These are phyloP conservation scores for Gossypium gossypioides DNA, from an alignment of 441 rosid genomes.

Conservation along the genomic window DNA sequence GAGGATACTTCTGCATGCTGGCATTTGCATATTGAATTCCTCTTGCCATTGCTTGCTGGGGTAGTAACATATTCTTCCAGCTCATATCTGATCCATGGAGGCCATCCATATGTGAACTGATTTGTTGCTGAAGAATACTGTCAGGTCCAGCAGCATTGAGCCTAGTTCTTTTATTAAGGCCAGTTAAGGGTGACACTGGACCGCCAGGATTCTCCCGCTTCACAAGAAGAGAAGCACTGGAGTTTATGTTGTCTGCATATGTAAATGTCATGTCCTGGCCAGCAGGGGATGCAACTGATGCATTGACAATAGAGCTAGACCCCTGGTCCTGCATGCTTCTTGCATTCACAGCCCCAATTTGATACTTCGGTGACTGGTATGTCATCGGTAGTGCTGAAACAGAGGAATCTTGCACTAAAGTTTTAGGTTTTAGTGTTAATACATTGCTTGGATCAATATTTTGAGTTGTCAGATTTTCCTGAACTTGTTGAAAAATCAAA, in stretches of 20 bases:
- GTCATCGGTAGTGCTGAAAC: constrained; percentile 40
- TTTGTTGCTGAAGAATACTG: constrained; percentile 57
- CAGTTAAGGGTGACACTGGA: constrained; percentile 53
- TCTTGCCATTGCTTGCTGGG: constrained; percentile 53
- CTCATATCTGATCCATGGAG: constrained; percentile 56
- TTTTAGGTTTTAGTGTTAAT: constrained; percentile 42
- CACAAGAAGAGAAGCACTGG: constrained; percentile 41
- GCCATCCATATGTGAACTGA: constrained; percentile 46
- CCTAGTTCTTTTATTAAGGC: constrained; percentile 58
- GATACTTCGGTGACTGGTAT: constrained; percentile 53
- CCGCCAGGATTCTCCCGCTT: constrained; percentile 75
- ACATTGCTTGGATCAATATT: constrained; percentile 41
- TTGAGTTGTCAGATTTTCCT: constrained; percentile 46
- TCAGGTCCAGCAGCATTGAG: constrained; percentile 39
- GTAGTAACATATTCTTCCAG: constrained; percentile 54
- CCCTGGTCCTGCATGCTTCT: constrained; percentile 62
- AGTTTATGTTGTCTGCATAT: constrained; percentile 44
- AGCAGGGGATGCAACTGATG: constrained; percentile 46
- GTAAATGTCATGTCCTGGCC: constrained; percentile 63
- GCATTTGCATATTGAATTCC: constrained; percentile 54
- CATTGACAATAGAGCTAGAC: constrained; percentile 32
- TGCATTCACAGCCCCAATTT: constrained; percentile 35
- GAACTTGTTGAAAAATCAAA: constrained; percentile 48
- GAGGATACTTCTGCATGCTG: constrained; percentile 57
- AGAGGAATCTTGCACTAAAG: constrained; percentile 42